Evolutionary conservation across 768 basidiomycete genomes (phyloP).

Genomic region (Fibroporia radiculosa): DNA sequence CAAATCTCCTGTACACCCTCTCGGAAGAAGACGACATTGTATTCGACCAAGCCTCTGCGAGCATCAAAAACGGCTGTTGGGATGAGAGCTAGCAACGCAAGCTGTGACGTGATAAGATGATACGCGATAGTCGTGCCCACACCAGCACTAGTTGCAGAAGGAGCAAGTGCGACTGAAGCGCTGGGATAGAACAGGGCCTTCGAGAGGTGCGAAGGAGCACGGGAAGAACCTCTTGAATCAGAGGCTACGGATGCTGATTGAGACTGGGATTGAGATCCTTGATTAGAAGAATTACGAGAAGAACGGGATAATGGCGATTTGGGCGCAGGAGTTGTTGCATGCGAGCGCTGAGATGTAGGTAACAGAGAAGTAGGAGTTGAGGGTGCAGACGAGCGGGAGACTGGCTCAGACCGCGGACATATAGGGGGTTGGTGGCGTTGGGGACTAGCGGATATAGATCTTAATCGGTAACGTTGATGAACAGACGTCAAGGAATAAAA

Average conservation of each 20-base stretch:
- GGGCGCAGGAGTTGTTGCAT: background rate
- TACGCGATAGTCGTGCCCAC: slow-evolving; percentile 72
- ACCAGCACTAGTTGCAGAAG: slow-evolving; percentile 40
- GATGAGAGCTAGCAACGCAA: slow-evolving; percentile 64
- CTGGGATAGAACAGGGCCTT: slow-evolving; percentile 60
- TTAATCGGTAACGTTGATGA: background rate
- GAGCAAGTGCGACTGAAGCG: slow-evolving; percentile 55
- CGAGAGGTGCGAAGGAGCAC: slow-evolving; percentile 6
- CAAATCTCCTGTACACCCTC: slow-evolving; percentile 80
- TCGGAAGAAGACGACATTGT: slow-evolving; percentile 80
- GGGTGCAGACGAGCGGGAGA: slow-evolving; percentile 3
- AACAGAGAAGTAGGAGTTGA: slow-evolving; percentile 1
- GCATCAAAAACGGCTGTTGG: slow-evolving; percentile 68
- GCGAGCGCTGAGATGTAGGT: background rate
- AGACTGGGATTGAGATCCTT: slow-evolving; percentile 8
- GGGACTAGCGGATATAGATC: slow-evolving; percentile 11
- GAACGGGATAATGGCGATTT: background rate
- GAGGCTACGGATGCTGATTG: slow-evolving; percentile 4
- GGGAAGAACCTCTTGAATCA: no score
- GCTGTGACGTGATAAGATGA: slow-evolving; percentile 67
- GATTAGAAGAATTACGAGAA: slow-evolving; percentile 15
- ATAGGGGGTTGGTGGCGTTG: slow-evolving; percentile 1
- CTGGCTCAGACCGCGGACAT: slow-evolving; percentile 2
- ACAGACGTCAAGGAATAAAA: background rate
- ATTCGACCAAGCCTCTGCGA: slow-evolving; percentile 72